Evolutionary conservation across 1,284 basidiomycete genomes (phyloP), one percentile per base, ranked within the genome.

Genomic region (Mycena citricolor): DNA sequence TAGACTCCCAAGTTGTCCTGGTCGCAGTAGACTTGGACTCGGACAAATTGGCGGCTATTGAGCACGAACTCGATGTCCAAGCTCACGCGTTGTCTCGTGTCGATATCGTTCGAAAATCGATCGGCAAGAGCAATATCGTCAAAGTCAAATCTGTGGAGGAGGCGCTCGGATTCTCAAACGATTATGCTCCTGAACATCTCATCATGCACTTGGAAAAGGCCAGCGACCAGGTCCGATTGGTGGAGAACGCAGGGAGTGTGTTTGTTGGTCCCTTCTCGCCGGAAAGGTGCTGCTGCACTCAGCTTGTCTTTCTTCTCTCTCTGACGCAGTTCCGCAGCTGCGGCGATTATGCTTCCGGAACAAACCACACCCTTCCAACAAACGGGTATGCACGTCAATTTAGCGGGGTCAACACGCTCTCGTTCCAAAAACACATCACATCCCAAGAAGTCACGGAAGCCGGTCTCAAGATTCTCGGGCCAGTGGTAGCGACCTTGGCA

Each of bases 391-490:
- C 97, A 12, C 86, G 93, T 44, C 94, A 98, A 64, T 99, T 97
- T 72, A 94, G 91, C 54, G 97, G 97, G 13, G 97, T 99, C 56
- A 98, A 97, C 68, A 98, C 95, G 0, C 74, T 83, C 16, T 94
- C 94, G 1, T 99, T 99, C 85, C 94, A 98, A 67, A 99, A 99
- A 68, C 90, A 98, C 67, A 97, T 99, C 61, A 99, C 97, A 5
- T 90, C 90, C 7, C 97, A 99, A 64, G 87, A 94, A 60, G 79
- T 99, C 21, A 90, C 92, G 4, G 66, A 73, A 12, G 81, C 81
- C 14, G 97, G 97, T 5, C 71, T 99, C 41, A 71, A 73, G 54
- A 72, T 63, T 3, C 75, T 99, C 17, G 97, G 97, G 3, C 94
- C 95, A 8, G 76, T 90, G 11, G 97, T 99, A 5, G 86, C 83